Base-by-base conservation (phyloP, 345 rosid genomes). In the Barbarea vulgaris region DNA sequence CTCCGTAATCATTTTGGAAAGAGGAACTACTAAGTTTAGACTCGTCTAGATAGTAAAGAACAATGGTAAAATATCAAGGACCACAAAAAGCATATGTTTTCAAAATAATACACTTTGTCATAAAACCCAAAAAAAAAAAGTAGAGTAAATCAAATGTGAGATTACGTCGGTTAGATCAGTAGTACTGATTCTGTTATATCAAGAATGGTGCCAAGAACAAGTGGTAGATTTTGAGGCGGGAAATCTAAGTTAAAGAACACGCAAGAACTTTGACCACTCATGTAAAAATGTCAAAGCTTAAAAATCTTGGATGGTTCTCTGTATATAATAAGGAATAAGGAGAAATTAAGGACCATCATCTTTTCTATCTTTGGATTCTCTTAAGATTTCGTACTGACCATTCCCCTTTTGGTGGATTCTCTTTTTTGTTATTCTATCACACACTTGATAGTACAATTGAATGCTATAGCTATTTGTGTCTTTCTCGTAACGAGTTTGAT, bases 331-430 rank as follows among this genome's bases (percentile, higher is more conserved):
- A 13, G 46, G 42, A 30, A 30, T 47, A 57, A 56, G 28, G 28
- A 69, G 55, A 69, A n/a, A n/a, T n/a, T n/a, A n/a, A 56, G 46
- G 65, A 44, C 74, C 74, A 70, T 70, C 22, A 21, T 70, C 56
- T 70, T 56, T 57, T 57, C 10, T 70, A 30, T 57, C 56, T 57
- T 57, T 3, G 33, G 65, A 57, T 57, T 57, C 56, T 57, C 74
- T 44, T 30, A 31, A 14, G 42, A 44, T 30, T 48, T 69, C 6
- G 46, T 70, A 31, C 6, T 44, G 46, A 46, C 65, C 34, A 46
- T 5, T 70, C 66, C 6, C n/a, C 57, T 55, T 68, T 57, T 44
- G 42, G 65, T 44, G 33, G 56, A 57, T 46, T 58, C 2, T 57
- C 57, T 58, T 31, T 31, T 55, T 57, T 57, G 37, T 57, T 21